A percentile compares a stretch with the other conserved stretches of the same genome.
phyloP scores from a whole-genome alignment of 1,139 yeast genomes.

The Groenewaldozyma auringiensis region DNA sequence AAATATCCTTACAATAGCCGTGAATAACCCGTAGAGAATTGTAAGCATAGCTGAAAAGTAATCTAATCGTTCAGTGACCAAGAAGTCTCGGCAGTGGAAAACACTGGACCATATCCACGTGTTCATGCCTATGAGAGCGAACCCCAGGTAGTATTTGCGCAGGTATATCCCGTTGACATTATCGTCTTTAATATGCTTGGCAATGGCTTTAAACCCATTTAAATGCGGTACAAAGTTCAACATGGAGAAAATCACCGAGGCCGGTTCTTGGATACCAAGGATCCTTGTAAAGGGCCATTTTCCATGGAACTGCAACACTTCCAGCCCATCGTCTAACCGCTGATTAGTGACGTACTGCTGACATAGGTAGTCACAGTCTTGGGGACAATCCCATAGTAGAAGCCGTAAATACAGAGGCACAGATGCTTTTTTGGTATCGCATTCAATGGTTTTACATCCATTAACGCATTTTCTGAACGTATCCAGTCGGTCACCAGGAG shows the following conservation, averaged over 20 bases:
- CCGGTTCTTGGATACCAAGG: slow-evolving; percentile 74
- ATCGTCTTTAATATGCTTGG: slow-evolving; percentile 12
- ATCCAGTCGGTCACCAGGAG: slow-evolving; percentile 60
- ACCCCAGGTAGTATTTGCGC: slow-evolving; percentile 36
- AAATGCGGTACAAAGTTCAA: slow-evolving; percentile 74
- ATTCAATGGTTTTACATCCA: slow-evolving; percentile 44
- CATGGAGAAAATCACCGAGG: slow-evolving; percentile 71
- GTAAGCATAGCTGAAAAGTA: slow-evolving; percentile 91
- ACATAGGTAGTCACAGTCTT: slow-evolving; percentile 88
- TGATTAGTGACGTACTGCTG: slow-evolving; percentile 62
- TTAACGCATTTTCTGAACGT: slow-evolving; percentile 59
- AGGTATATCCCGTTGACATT: slow-evolving; percentile 15
- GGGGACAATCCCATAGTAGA: slow-evolving; percentile 69
- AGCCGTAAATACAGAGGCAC: slow-evolving; percentile 40
- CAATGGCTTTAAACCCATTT: slow-evolving; percentile 44
- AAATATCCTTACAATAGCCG: slow-evolving; percentile 51
- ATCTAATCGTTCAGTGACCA: slow-evolving; percentile 75
- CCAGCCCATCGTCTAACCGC: slow-evolving; percentile 41
- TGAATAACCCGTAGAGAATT: slow-evolving; percentile 70
- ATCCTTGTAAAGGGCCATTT: slow-evolving; percentile 89
- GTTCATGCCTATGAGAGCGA: slow-evolving; percentile 58
- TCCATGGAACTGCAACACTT: slow-evolving; percentile 82
- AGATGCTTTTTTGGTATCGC: slow-evolving; percentile 33
- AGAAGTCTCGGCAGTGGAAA: slow-evolving; percentile 79
- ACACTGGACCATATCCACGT: slow-evolving; percentile 87